Conservation (phyloP, 495 filamentous ascomycete species). For the Lichenothelia convexa region DNA sequence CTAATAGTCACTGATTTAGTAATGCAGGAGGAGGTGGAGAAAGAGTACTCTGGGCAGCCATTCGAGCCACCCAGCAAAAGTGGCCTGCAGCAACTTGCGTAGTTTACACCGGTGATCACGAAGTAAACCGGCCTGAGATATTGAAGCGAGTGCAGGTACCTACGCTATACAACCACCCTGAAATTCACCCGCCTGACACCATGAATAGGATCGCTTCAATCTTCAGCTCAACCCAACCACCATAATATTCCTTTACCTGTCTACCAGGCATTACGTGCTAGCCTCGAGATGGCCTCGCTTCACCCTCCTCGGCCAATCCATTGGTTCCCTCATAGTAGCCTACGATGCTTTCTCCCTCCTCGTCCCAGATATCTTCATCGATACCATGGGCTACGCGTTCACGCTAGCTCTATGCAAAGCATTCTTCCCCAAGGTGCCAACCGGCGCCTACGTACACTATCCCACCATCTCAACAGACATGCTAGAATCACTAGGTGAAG, state of each 20-base stretch:
- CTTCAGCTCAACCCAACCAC: slow-evolving; percentile 73
- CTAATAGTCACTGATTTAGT: slow-evolving; percentile 24
- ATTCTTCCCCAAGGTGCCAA: slow-evolving; percentile 66
- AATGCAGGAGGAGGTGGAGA: slow-evolving; percentile 95
- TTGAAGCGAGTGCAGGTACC: slow-evolving; percentile 57
- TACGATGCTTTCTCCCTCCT: slow-evolving; percentile 87
- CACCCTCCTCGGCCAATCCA: slow-evolving; percentile 81
- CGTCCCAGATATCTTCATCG: slow-evolving; percentile 83
- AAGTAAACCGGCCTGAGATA: slow-evolving; percentile 61
- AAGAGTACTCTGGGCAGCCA: slow-evolving; percentile 89
- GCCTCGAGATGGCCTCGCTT: slow-evolving; percentile 75
- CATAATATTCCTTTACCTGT: slow-evolving; percentile 73
- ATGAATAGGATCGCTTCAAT: slow-evolving; percentile 83
- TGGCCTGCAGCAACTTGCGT: slow-evolving; percentile 78
- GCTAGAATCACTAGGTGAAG: slow-evolving; percentile 64
- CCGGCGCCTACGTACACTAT: slow-evolving; percentile 90
- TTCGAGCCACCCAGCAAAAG: slow-evolving; percentile 73
- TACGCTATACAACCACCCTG: too few species aligned
- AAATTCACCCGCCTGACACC: too few species aligned
- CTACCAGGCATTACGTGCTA: slow-evolving; percentile 68
- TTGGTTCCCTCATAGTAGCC: slow-evolving; percentile 71
- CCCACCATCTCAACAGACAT: slow-evolving; percentile 98
- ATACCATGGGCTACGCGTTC: slow-evolving; percentile 98
- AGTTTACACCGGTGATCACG: slow-evolving; percentile 89
- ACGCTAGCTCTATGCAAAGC: slow-evolving; percentile 62